Base-by-base conservation (phyloP, 306 rosid species). In the Fragaria ananassa region DNA sequence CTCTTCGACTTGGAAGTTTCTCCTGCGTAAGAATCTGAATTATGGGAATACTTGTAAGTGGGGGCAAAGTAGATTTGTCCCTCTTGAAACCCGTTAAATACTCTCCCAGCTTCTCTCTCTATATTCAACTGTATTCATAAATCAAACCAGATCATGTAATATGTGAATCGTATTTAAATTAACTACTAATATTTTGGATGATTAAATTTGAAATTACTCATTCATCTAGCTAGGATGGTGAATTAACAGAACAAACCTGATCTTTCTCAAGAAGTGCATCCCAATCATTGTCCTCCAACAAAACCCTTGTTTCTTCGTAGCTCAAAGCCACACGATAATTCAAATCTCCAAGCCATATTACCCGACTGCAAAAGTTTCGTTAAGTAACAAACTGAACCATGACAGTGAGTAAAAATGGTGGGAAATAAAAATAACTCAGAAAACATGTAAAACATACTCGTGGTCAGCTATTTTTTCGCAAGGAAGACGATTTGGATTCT, bases 331-430 rank as follows among this genome's bases (percentile, higher is more conserved):
- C 85, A 9, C 97, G 85, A 69, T 94, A 94, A 64, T 94, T 94
- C 91, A 94, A 90, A 83, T 94, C 98, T 77, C 98, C 98, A 2
- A 92, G 85, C 98, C 98, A 94, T 67, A 94, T 81, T 77, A 92
- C 79, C 82, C 96, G 95, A 58, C 98, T 94, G 83, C 81, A 78
- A 66, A 27, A 25, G 19, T 76, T 65, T 25, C 8, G 15, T 19
- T 3, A 51, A 72, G 5, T 15, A 25, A 62, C 46, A n/a, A 31
- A 8, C 4, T 6, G 27, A 46, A 46, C 19, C 13, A 35, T 2
- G 21, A 49, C 7, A 1, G 9, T 27, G 19, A 35, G 37, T 27
- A 23, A 5, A n/a, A n/a, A n/a, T 51, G 3, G 42, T 15, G 5
- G 14, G 39, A 35, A 60, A 2, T 5, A 39, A 2, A 10, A 41